These are phyloP conservation scores for Suillus plorans DNA, from an alignment of 768 basidiomycete species.

Conservation along the genomic window DNA sequence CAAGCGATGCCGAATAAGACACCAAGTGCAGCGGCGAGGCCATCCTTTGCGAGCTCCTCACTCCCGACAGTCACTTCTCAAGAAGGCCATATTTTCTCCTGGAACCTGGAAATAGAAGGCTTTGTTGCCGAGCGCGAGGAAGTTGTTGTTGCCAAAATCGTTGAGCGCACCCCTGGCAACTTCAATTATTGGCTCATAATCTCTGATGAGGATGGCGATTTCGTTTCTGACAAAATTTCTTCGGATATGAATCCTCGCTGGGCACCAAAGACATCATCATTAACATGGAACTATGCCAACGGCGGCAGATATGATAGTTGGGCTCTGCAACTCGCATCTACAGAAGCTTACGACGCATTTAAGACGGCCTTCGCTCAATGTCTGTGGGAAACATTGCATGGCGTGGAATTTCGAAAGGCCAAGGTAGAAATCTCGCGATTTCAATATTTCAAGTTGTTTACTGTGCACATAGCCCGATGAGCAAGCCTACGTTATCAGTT, in stretches of 20 bases:
- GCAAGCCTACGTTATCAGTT: slow-evolving; percentile 75
- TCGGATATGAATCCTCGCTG: slow-evolving; percentile 73
- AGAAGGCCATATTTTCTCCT: slow-evolving; percentile 60
- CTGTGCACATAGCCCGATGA: slow-evolving; percentile 67
- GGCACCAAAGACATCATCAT: slow-evolving; percentile 59
- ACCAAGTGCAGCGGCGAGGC: slow-evolving; percentile 11
- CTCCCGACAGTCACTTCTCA: slow-evolving; percentile 34
- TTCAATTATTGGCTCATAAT: slow-evolving; percentile 65
- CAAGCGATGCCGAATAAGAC: slow-evolving; percentile 16
- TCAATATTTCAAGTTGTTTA: neutral
- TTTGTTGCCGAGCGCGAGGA: slow-evolving; percentile 51
- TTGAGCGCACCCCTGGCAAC: slow-evolving; percentile 40
- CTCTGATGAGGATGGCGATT: slow-evolving; percentile 44
- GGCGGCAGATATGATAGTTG: slow-evolving; percentile 69
- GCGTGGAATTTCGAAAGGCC: slow-evolving; percentile 72
- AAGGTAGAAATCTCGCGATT: slow-evolving; percentile 49
- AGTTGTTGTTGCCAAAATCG: slow-evolving; percentile 53
- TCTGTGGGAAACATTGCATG: slow-evolving; percentile 81
- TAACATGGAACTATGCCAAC: slow-evolving; percentile 85
- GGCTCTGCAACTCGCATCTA: slow-evolving; percentile 69
- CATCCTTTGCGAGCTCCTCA: slow-evolving; percentile 18
- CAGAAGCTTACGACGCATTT: slow-evolving; percentile 59
- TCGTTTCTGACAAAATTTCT: slow-evolving; percentile 62
- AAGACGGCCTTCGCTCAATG: slow-evolving; percentile 63
- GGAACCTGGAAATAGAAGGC: slow-evolving; percentile 49